A percentile compares a stretch with the other conserved stretches of the same genome.
Evolutionary conservation across 371 early-diverging fungal species (phyloP).

Genomic region (Dichotomocladium elegans): DNA sequence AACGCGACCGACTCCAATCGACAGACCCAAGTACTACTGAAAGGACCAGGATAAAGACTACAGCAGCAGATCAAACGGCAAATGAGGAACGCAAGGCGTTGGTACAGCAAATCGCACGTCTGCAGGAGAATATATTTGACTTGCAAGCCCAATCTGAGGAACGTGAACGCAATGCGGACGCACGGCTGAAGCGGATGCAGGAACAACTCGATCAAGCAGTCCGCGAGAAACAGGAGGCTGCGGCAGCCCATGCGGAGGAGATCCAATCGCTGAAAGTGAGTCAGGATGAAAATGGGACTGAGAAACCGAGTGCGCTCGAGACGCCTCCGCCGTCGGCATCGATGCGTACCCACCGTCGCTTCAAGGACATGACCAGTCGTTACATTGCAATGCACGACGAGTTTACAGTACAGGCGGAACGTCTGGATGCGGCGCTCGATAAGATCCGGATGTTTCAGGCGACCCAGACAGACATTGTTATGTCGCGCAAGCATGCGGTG

Average conservation of each 20-base stretch:
- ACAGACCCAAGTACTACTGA: conserved; percentile 10
- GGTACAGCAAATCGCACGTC: conserved; percentile 2
- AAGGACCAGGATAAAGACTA: too few relatives aligned
- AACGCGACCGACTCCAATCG: conserved; percentile 1
- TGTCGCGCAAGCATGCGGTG: conserved; percentile 4
- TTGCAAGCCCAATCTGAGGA: conserved; percentile 8
- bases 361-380: not conserved
- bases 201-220: conserved; percentile 5
- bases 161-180: not conserved
- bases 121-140: conserved; percentile 5
- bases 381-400: conserved; percentile 2
- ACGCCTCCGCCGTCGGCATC: not conserved
- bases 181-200: not conserved
- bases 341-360: not conserved
- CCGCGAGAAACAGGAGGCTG: not conserved
- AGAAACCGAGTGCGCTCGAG: not conserved
- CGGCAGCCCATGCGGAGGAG: not conserved
- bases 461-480: not conserved
- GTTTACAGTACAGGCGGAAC: conserved; percentile 3
- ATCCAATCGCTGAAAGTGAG: not conserved
- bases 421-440: conserved; percentile 3
- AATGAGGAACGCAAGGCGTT: conserved; percentile 12
- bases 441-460: not conserved
- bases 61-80: conserved; percentile 30
- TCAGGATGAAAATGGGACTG: not conserved